Conservation (phyloP, 2,329 filamentous ascomycete species). For the Hymenoscyphus fructigenus region DNA sequence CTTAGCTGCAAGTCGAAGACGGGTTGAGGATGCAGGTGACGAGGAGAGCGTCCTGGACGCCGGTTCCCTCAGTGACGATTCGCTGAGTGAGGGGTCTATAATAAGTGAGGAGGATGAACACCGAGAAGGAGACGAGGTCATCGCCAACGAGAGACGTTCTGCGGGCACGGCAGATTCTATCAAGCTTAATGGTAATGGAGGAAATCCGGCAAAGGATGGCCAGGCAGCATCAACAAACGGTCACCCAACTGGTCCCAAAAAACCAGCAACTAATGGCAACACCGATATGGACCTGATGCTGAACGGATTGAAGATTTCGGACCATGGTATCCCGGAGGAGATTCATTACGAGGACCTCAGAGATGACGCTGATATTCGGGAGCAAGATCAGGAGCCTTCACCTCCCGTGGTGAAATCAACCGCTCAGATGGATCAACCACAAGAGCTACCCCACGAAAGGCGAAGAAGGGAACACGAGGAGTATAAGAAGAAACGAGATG, state of each 20-base stretch:
- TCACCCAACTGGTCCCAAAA: slow-evolving; percentile 35
- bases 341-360: slow-evolving; percentile 36
- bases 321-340: slow-evolving; percentile 26
- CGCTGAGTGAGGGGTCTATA: slow-evolving; percentile 62
- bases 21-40: slow-evolving; percentile 69
- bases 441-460: slow-evolving; percentile 64
- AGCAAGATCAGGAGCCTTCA: slow-evolving; percentile 27
- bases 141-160: slow-evolving; percentile 60
- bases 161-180: slow-evolving; percentile 36
- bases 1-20: slow-evolving; percentile 65
- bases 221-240: slow-evolving; percentile 32
- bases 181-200: slow-evolving; percentile 39
- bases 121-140: slow-evolving; percentile 63
- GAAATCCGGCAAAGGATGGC: slow-evolving; percentile 33
- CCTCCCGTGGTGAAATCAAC: slow-evolving; percentile 39
- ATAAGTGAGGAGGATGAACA: slow-evolving; percentile 61
- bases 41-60: slow-evolving; percentile 60
- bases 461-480: slow-evolving; percentile 86
- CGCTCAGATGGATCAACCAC: slow-evolving; percentile 42
- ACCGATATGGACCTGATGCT: slow-evolving; percentile 60
- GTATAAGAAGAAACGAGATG: slow-evolving; percentile 82
- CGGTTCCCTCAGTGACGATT: slow-evolving; percentile 63
- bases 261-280: slow-evolving; percentile 40
- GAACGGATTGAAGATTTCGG: slow-evolving; percentile 43
- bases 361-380: slow-evolving; percentile 27